These are phyloP conservation scores for Apiotrichum domesticum DNA, from an alignment of 1,284 basidiomycete genomes.

Conservation along the genomic window DNA sequence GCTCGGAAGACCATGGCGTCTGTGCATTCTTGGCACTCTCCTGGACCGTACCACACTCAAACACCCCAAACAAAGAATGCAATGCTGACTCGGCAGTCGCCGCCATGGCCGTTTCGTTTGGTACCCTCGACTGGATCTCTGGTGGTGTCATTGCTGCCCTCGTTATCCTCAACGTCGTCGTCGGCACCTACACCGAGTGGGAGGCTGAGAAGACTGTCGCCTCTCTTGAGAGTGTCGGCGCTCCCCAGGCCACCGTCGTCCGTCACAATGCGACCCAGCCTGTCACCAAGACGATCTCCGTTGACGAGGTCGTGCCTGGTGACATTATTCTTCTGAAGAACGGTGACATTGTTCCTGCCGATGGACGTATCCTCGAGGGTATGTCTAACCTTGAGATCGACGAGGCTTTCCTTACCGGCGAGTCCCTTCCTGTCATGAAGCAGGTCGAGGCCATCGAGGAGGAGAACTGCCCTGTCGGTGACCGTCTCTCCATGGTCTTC, in stretches of 20 bases:
- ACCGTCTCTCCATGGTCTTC: slow-evolving; percentile 52
- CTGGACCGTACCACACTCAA: no score
- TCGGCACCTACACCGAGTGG: slow-evolving; percentile 47
- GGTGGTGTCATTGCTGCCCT: slow-evolving; percentile 61
- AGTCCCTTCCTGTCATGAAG: slow-evolving; percentile 63
- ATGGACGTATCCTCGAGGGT: slow-evolving; percentile 51
- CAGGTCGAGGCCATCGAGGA: slow-evolving; percentile 48
- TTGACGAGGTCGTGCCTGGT: slow-evolving; percentile 59
- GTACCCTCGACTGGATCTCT: slow-evolving; percentile 58
- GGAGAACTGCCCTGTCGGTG: slow-evolving; percentile 52
- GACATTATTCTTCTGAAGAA: slow-evolving; percentile 57
- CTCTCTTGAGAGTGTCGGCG: slow-evolving; percentile 46
- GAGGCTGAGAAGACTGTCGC: slow-evolving; percentile 50
- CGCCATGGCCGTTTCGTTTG: slow-evolving; percentile 61
- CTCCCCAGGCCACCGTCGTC: slow-evolving; percentile 60
- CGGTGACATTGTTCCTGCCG: slow-evolving; percentile 60
- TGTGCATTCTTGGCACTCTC: no score
- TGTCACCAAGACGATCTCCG: slow-evolving; percentile 51
- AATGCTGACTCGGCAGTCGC: slow-evolving; percentile 45
- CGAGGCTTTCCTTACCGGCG: slow-evolving; percentile 65
- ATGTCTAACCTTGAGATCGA: slow-evolving; percentile 55
- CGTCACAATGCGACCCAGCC: slow-evolving; percentile 36
- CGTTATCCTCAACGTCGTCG: slow-evolving; percentile 54
- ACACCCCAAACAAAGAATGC: no score
- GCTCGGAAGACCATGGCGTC: no score